Evolutionary conservation across 306 rosid genomes (phyloP).

Genomic region (Dryas octopetala): DNA sequence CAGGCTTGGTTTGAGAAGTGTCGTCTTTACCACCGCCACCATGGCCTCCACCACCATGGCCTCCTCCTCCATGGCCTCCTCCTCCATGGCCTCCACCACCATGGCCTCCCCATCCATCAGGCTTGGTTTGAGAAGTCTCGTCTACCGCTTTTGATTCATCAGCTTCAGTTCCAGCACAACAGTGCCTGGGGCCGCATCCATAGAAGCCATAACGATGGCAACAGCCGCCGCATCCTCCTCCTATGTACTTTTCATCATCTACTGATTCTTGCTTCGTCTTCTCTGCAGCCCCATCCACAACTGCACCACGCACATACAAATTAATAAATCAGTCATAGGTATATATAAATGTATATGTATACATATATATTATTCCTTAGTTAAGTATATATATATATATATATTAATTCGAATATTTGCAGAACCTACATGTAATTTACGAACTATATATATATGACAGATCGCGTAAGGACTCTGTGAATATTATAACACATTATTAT

Average conservation of each 20-base stretch:
- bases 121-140: background rate
- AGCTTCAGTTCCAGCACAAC: no score
- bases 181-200: background rate
- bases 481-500: no score
- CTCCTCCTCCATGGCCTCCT: background rate
- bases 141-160: no score
- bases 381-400: no score
- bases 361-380: no score
- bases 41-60: background rate
- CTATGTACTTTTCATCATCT: background rate
- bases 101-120: background rate
- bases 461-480: no score
- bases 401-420: no score
- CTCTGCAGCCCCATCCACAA: background rate
- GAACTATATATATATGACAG: no score
- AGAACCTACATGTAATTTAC: no score
- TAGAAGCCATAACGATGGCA: background rate
- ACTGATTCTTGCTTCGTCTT: background rate
- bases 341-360: background rate
- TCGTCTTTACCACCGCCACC: background rate
- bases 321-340: background rate
- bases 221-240: conserved; percentile 2
- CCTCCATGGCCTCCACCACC: background rate
- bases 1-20: no score
- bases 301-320: background rate